These are phyloP conservation scores for Sugiyamaella floridensis DNA, from an alignment of 805 yeast species.

Conservation along the genomic window DNA sequence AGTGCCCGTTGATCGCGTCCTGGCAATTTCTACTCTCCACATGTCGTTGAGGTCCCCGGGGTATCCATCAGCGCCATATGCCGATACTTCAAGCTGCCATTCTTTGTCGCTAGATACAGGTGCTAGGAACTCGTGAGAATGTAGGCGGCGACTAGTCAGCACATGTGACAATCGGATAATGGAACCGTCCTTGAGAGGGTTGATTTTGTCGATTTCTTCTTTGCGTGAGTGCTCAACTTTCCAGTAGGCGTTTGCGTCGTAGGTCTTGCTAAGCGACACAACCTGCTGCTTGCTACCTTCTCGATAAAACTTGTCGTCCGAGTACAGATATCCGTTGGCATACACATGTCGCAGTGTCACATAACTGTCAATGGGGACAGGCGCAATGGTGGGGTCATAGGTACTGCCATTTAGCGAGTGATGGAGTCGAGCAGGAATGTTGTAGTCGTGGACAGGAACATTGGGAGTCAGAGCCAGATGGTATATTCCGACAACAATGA, in stretches of 20 bases:
- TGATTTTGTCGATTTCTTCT: neutral
- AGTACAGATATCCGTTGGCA: constrained; percentile 61
- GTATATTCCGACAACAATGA: constrained; percentile 39
- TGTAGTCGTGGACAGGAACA: neutral
- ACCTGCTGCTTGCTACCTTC: constrained; percentile 57
- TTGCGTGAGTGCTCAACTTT: constrained; percentile 38
- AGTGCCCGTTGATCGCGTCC: constrained; percentile 28
- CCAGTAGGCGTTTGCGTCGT: constrained; percentile 61
- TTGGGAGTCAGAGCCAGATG: constrained; percentile 35
- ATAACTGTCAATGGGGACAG: constrained; percentile 55
- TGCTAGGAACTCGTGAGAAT: constrained; percentile 18
- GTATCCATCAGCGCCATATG: constrained; percentile 47
- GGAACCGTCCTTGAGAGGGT: constrained; percentile 49
- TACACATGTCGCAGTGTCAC: constrained; percentile 56
- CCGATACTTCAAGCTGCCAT: constrained; percentile 26
- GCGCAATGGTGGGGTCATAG: constrained; percentile 30
- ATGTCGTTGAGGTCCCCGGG: constrained; percentile 51
- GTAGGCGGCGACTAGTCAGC: constrained; percentile 19
- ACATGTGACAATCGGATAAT: constrained; percentile 37
- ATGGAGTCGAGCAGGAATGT: neutral
- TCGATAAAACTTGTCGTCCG: constrained; percentile 49
- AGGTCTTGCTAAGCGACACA: constrained; percentile 53
- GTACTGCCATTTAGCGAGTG: neutral
- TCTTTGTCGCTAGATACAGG: constrained; percentile 18
- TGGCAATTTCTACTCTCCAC: constrained; percentile 45